Percentiles rank a stretch among this genome's conserved stretches.
Conservation (phyloP, 169 alveolate genomes). For the Plasmodium knowlesi region DNA sequence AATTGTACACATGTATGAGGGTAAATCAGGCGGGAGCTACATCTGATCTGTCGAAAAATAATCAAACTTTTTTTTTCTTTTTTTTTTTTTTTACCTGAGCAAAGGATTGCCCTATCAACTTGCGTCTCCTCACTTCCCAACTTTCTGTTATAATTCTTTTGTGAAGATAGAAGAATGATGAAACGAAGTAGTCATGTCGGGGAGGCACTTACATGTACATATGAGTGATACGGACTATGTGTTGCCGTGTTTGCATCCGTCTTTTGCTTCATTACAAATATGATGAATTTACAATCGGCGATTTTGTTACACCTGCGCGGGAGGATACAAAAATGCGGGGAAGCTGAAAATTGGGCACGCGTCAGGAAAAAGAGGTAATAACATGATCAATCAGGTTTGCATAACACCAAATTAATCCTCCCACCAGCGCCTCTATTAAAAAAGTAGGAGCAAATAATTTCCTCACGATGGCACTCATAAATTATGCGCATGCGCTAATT, state of each 20-base stretch:
- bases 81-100: constrained; percentile 29
- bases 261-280: constrained; percentile 45
- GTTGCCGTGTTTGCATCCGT: background rate
- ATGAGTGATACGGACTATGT: background rate
- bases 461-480: background rate
- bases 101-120: constrained; percentile 17
- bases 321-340: background rate
- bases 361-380: background rate
- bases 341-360: background rate
- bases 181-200: background rate
- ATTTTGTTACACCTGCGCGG: constrained; percentile 27
- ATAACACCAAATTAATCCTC: background rate
- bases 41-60: background rate
- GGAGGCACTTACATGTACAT: background rate
- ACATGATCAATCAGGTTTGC: background rate
- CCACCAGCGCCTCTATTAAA: background rate
- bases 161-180: background rate
- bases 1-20: background rate
- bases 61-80: background rate
- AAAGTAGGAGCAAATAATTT: background rate
- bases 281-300: constrained; percentile 40
- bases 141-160: constrained; percentile 31
- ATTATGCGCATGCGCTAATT: background rate
- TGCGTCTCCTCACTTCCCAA: background rate
- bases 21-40: background rate